Evolutionary conservation across 192 early-diverging fungal genomes (phyloP).

Genomic region (Jimgerdemannia lactiflua): DNA sequence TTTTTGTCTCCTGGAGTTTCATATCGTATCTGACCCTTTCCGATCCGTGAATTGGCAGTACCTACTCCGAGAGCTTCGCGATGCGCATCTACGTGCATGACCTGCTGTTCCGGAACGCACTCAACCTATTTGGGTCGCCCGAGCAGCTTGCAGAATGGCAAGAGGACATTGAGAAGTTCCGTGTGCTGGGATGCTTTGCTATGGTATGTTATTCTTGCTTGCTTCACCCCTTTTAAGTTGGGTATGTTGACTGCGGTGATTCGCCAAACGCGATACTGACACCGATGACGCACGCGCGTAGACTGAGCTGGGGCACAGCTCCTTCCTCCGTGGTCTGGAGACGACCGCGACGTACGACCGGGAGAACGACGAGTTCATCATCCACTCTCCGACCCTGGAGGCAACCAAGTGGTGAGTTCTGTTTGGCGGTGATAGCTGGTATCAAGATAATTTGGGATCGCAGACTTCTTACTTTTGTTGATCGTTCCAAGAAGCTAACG

Average conservation of each 20-base stretch:
- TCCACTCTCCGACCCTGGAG: conserved; percentile 57
- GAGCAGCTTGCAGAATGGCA: conserved; percentile 55
- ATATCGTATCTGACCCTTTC: neutral
- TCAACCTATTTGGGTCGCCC: conserved; percentile 53
- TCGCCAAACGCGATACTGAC: no score
- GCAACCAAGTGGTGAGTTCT: conserved; percentile 52
- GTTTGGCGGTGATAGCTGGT: neutral
- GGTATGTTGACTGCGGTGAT: no score
- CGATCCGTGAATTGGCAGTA: conserved; percentile 10
- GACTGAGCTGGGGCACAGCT: conserved; percentile 64
- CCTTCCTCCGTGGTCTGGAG: conserved; percentile 59
- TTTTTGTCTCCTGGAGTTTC: neutral
- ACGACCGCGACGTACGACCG: conserved; percentile 64
- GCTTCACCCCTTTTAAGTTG: neutral
- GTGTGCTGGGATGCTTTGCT: conserved; percentile 62
- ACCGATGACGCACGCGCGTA: conserved; percentile 7
- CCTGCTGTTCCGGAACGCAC: conserved; percentile 50
- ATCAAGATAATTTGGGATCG: neutral
- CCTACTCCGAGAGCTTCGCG: conserved; percentile 54
- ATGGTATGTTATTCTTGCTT: conserved; percentile 40
- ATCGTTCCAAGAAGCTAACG: neutral
- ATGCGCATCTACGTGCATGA: conserved; percentile 66
- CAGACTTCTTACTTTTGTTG: neutral
- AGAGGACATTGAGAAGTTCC: conserved; percentile 48
- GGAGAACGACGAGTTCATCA: conserved; percentile 53